Evolutionary conservation across 2,329 filamentous ascomycete species (phyloP).

Genomic region (Karstenula rhodostoma): DNA sequence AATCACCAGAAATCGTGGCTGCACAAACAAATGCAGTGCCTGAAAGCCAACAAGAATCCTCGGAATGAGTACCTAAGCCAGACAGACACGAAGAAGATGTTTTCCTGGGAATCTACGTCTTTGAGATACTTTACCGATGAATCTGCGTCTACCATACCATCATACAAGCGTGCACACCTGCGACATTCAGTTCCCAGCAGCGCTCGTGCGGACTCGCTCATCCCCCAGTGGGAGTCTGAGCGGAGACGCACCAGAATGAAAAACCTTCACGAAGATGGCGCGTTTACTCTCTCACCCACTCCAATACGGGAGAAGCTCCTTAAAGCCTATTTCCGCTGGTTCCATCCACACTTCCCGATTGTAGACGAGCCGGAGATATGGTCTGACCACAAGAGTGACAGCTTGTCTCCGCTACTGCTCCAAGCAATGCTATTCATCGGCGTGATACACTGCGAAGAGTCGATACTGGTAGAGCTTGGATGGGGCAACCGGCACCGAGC

Average conservation of each 20-base stretch:
- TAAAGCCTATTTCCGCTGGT: slow-evolving; percentile 64
- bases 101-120: slow-evolving; percentile 59
- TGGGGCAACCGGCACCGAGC: slow-evolving; percentile 60
- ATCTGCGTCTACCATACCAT: slow-evolving; percentile 41
- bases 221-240: slow-evolving; percentile 47
- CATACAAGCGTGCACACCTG: slow-evolving; percentile 27
- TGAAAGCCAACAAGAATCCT: slow-evolving; percentile 13
- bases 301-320: slow-evolving; percentile 55
- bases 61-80: slow-evolving; percentile 24
- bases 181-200: slow-evolving; percentile 46
- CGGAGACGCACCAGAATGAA: slow-evolving; percentile 46
- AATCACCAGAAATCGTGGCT: slow-evolving; percentile 20
- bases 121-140: slow-evolving; percentile 57
- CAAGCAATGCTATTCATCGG: slow-evolving; percentile 65
- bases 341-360: slow-evolving; percentile 65
- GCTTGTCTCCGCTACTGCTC: slow-evolving; percentile 59
- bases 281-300: slow-evolving; percentile 57
- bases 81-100: slow-evolving; percentile 36
- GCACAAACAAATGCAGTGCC: slow-evolving; percentile 6
- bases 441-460: slow-evolving; percentile 61
- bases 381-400: slow-evolving; percentile 49
- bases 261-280: slow-evolving; percentile 51
- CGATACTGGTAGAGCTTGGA: slow-evolving; percentile 55
- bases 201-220: slow-evolving; percentile 44
- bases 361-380: slow-evolving; percentile 58